Conservation (phyloP, 768 basidiomycete genomes). For the Tylopilus subfusipes region DNA sequence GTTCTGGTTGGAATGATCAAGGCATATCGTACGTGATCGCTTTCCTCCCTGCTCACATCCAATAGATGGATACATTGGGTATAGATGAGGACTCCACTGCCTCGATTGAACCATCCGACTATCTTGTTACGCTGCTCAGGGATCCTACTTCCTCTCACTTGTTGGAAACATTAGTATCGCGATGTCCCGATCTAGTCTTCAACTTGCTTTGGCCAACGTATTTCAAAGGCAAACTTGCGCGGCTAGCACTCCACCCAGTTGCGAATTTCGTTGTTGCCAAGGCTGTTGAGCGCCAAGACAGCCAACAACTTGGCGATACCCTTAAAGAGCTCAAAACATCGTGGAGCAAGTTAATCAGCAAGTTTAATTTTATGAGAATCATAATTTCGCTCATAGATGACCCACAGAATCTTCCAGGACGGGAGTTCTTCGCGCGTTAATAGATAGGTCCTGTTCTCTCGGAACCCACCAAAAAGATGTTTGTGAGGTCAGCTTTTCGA, state of each 20-base stretch:
- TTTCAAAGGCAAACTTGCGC: constrained; percentile 67
- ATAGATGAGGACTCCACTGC: constrained; percentile 39
- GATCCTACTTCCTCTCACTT: constrained; percentile 89
- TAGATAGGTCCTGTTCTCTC: constrained; percentile 62
- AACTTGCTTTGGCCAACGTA: constrained; percentile 71
- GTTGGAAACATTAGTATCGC: constrained; percentile 72
- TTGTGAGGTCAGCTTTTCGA: constrained; percentile 48
- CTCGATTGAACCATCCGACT: constrained; percentile 62
- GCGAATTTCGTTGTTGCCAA: constrained; percentile 92
- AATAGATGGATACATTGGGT: constrained; percentile 1
- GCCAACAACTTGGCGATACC: constrained; percentile 49
- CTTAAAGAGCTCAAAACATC: constrained; percentile 56
- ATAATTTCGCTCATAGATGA: constrained; percentile 1
- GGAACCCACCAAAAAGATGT: constrained; percentile 46
- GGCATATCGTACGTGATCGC: constrained; percentile 48
- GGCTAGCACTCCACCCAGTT: constrained; percentile 81
- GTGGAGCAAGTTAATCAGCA: constrained; percentile 67
- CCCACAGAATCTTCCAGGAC: constrained; percentile 60
- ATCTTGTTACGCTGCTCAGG: constrained; percentile 74
- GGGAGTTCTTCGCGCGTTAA: constrained; percentile 71
- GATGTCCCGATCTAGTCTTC: constrained; percentile 61
- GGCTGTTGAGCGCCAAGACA: constrained; percentile 62
- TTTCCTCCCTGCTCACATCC: neutral
- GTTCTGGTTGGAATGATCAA: constrained; percentile 75
- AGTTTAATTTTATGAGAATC: constrained; percentile 29